Evolutionary conservation across 2,329 filamentous ascomycete species (phyloP), one percentile per base, ranked within the genome.

Genomic region (Ceratocystis colombiana): DNA sequence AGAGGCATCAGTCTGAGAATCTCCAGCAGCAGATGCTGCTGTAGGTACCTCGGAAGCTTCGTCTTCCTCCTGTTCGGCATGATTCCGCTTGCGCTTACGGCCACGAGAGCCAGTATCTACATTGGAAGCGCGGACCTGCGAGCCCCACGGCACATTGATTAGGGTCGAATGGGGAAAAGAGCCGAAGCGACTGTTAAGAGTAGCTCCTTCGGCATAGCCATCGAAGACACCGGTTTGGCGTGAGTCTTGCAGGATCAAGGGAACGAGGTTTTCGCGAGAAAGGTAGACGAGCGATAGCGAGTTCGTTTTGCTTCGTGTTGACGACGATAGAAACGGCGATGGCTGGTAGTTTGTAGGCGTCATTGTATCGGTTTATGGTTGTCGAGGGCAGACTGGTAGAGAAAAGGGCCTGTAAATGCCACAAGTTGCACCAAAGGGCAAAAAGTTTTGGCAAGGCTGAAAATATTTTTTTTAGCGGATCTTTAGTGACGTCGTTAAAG

Each of bases 91-190:
- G 65, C 82, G 79, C 75, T 87, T 88, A 64, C 88, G 83, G 44
- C 90, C 90, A 71, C 91, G 81, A n/a, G 90, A 94, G 12, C 92
- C 91, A 0, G 92, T 96, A 72, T 96, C 90, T 66, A 96, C 91
- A 41, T 87, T 84, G 1, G 91, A 96, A 6, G 94, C 94, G 61
- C 90, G 83, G 25, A 97, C 86, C 74, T 97, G 94, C 5, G 89
- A 90, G 33, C 94, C 94, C 93, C 93, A 97, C 53, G 89, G 88
- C 65, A 91, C 79, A 4, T 84, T 80, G 66, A 96, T 82, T 59
- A 93, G 77, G 0, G 89, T 92, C 10, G 83, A 88, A 73, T 93
- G 89, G 0, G 89, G 89, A 68, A 91, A 93, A 0, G 92, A 96
- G 62, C 94, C 94, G 72, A 96, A 99, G 57, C 92, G 86, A 1